Percentiles rank a stretch among this genome's conserved stretches.
Evolutionary conservation across 2,329 filamentous ascomycete genomes (phyloP).

Genomic region (Apiospora pterosperma): DNA sequence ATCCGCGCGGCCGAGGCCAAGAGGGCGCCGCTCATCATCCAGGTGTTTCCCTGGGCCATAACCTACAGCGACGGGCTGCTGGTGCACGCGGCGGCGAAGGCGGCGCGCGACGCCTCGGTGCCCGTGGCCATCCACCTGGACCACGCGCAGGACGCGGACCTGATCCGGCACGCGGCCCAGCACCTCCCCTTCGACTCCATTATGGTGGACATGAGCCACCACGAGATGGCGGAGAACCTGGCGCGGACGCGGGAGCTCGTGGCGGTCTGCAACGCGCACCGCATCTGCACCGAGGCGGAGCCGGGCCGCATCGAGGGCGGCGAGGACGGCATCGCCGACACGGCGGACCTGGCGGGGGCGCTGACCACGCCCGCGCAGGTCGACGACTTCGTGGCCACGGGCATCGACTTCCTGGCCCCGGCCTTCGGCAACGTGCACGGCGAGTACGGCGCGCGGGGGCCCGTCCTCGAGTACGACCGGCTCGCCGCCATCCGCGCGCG

Average conservation of each 20-base stretch:
- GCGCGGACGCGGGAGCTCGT: constrained; percentile 60
- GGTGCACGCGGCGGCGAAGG: constrained; percentile 50
- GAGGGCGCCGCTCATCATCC: constrained; percentile 60
- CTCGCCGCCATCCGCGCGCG: constrained; percentile 35
- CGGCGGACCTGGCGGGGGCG: constrained; percentile 38
- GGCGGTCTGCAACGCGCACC: constrained; percentile 58
- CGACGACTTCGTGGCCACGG: constrained; percentile 66
- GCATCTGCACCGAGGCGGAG: constrained; percentile 68
- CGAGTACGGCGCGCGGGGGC: constrained; percentile 64
- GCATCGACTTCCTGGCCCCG: constrained; percentile 71
- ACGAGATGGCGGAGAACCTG: constrained; percentile 68
- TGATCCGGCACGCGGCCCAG: constrained; percentile 54
- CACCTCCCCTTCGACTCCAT: constrained; percentile 63
- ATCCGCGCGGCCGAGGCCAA: constrained; percentile 46
- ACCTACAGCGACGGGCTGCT: constrained; percentile 55
- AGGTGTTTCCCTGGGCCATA: constrained; percentile 69
- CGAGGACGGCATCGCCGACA: constrained; percentile 65
- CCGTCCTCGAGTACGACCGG: constrained; percentile 56
- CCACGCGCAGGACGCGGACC: constrained; percentile 59
- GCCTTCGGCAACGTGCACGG: constrained; percentile 77
- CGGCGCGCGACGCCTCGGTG: constrained; percentile 51
- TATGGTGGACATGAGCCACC: constrained; percentile 76
- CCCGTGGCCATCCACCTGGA: constrained; percentile 64
- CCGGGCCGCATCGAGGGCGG: constrained; percentile 64
- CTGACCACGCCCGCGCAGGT: constrained; percentile 68